Evolutionary conservation across 2,329 filamentous ascomycete species (phyloP).

Genomic region (Epichloe elymi): DNA sequence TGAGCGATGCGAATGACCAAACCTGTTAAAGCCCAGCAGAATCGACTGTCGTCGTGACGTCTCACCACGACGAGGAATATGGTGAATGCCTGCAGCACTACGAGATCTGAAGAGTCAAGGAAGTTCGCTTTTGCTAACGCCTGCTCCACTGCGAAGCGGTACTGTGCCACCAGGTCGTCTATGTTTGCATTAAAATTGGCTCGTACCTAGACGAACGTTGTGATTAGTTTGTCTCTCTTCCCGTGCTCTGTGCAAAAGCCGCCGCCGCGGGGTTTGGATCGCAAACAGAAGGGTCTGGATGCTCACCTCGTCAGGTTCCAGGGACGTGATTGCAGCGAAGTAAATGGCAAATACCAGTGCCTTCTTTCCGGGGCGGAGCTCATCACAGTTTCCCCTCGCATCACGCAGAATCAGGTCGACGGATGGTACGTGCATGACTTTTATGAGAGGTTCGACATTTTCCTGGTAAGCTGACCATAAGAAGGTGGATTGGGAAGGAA

Average conservation of each 20-base stretch:
- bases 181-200: constrained; percentile 31
- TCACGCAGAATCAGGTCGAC: constrained; percentile 48
- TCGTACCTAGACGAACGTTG: constrained; percentile 12
- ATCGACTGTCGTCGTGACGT: constrained; percentile 34
- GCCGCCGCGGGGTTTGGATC: background rate
- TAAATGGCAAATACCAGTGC: constrained; percentile 53
- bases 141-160: constrained; percentile 41
- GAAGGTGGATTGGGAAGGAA: constrained; percentile 49
- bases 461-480: constrained; percentile 62
- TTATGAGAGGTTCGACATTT: constrained; percentile 61
- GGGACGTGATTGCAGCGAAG: constrained; percentile 42
- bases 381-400: constrained; percentile 45
- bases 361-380: constrained; percentile 42
- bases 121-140: constrained; percentile 45
- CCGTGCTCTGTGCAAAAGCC: background rate
- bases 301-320: constrained; percentile 45
- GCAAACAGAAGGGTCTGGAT: background rate
- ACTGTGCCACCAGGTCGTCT: constrained; percentile 30
- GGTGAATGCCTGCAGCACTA: constrained; percentile 44
- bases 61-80: constrained; percentile 40
- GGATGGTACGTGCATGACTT: constrained; percentile 57
- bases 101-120: constrained; percentile 41
- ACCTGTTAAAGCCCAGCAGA: constrained; percentile 47
- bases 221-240: background rate
- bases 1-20: constrained; percentile 45